A percentile compares a stretch with the other conserved stretches of the same genome.
These are phyloP conservation scores for Debaryomyces castellii DNA, from an alignment of 805 yeast species.

Conservation along the genomic window DNA sequence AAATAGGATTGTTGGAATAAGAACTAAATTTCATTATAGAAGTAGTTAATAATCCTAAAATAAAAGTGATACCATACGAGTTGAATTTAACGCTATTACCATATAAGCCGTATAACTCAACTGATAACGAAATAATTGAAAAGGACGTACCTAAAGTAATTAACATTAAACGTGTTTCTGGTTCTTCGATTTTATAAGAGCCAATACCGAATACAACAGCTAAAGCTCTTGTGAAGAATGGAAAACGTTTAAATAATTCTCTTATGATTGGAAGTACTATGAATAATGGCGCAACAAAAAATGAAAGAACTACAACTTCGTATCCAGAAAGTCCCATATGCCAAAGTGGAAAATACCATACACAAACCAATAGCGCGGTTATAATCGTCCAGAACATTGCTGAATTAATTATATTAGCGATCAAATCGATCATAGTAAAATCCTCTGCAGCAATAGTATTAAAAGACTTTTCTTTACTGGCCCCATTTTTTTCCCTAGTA, in stretches of 20 bases:
- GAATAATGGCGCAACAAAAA: slow-evolving; percentile 59
- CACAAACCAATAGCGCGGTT: slow-evolving; percentile 78
- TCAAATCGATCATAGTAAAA: slow-evolving; percentile 35
- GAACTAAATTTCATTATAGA: slow-evolving; percentile 72
- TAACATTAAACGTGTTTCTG: slow-evolving; percentile 65
- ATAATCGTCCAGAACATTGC: slow-evolving; percentile 82
- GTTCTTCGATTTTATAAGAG: slow-evolving; percentile 65
- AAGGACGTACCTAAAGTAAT: slow-evolving; percentile 68
- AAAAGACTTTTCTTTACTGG: slow-evolving; percentile 7
- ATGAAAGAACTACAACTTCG: slow-evolving; percentile 63
- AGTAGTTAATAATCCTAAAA: slow-evolving; percentile 71
- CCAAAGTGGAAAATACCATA: slow-evolving; percentile 99
- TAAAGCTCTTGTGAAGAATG: slow-evolving; percentile 53
- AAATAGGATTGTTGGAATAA: slow-evolving; percentile 87
- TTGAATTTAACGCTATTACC: slow-evolving; percentile 29
- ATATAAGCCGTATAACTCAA: slow-evolving; percentile 44
- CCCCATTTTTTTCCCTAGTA: background rate
- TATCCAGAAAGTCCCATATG: slow-evolving; percentile 96
- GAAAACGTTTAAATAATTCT: slow-evolving; percentile 37
- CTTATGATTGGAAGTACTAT: slow-evolving; percentile 44
- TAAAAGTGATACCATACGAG: slow-evolving; percentile 55
- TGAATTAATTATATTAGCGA: slow-evolving; percentile 57
- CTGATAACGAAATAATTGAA: slow-evolving; percentile 57
- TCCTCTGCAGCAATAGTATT: slow-evolving; percentile 18
- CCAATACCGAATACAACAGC: slow-evolving; percentile 71